Conservation (phyloP, 176 grass and related monocot species). For the Canna indica region DNA sequence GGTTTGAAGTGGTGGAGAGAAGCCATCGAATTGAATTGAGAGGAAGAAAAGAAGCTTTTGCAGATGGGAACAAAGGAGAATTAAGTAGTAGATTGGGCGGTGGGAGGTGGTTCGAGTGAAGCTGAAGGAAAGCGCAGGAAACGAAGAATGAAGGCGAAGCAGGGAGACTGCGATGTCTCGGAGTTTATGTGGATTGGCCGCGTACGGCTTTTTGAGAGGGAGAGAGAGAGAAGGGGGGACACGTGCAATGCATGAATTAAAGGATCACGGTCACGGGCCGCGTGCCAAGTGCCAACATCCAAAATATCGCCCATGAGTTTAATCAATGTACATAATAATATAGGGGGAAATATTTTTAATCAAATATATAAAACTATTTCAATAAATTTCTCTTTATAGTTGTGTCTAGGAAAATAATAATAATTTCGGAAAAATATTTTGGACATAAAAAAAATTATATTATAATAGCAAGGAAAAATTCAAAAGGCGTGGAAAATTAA, state of each 20-base stretch:
- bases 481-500: no score
- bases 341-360: no score
- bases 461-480: no score
- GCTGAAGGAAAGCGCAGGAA: not conserved
- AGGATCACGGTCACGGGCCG: not conserved
- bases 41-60: not conserved
- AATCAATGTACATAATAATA: no score
- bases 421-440: no score
- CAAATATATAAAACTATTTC: no score
- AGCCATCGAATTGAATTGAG: not conserved
- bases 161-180: not conserved
- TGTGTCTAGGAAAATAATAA: no score
- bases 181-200: not conserved
- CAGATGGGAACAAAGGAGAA: not conserved
- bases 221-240: not conserved
- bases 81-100: not conserved
- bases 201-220: not conserved
- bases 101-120: not conserved
- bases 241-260: not conserved
- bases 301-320: no score
- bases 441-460: no score
- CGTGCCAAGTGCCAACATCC: not conserved
- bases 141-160: not conserved
- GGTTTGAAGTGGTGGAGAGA: not conserved
- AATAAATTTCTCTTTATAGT: no score